Evolutionary conservation across 108 stramenopile genomes (phyloP), one percentile per base, ranked within the genome.

Genomic region (Nitzschia sp.): DNA sequence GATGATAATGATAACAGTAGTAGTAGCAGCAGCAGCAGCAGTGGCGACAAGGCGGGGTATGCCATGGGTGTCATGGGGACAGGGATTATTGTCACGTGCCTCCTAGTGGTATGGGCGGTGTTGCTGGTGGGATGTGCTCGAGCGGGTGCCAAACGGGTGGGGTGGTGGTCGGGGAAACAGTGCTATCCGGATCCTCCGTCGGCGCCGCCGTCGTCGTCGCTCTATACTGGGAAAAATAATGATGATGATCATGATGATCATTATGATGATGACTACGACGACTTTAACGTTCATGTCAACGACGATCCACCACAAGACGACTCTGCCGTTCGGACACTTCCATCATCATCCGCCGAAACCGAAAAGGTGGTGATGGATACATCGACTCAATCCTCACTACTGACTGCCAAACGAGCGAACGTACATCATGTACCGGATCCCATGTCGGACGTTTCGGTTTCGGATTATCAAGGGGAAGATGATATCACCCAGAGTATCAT

Each of bases 101-200:
- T 61, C 6, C 60, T 61, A 9, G 41, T 61, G 1, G 41, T 44
- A 1, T 61, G 60, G 60, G 60, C 11, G 0, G 1, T 61, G 28
- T 16, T n/a, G 21, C 25, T 61, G 6, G 13, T 41, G n/a, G 11
- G 15, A 1, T 61, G 60, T 5, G 9, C 17, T 1, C 35, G 60
- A 45, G 60, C 41, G 2, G 60, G 60, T 8, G 13, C 36, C 26
- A 15, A 1, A 1, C 23, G 38, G 22, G 35, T 38, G 2, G 60
- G 60, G 23, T 23, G n/a, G 15, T 61, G n/a, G 36, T 61, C 60
- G 15, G 60, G 60, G 5, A 50, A 41, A 13, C 6, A 11, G 6
- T 41, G 21, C 19, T 21, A n/a, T 8, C 48, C 48, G 21, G 17
- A 11, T 8, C 48, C 17, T 21, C 48, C 9, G 21, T 11, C 21